Evolutionary conservation across 495 filamentous ascomycete genomes (phyloP).

Genomic region (Tuber borchii): DNA sequence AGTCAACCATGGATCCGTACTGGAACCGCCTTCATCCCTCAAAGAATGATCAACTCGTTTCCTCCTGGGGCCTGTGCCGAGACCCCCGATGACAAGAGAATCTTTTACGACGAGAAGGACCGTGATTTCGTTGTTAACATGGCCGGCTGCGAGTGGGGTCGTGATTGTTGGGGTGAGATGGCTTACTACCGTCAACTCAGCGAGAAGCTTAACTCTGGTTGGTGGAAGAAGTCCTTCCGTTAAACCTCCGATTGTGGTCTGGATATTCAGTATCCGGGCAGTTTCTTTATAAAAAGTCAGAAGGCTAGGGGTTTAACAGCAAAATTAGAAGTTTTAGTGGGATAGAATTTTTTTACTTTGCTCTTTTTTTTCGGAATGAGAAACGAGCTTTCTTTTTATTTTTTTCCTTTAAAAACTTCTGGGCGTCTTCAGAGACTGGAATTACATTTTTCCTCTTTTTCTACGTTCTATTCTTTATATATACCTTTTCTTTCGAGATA

Average conservation of each 20-base stretch:
- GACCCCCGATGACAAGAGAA: conserved; percentile 57
- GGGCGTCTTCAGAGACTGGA: background rate
- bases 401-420: background rate
- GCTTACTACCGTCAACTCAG: conserved; percentile 84
- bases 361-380: conserved; percentile 17
- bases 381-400: conserved; percentile 18
- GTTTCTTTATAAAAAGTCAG: conserved; percentile 22
- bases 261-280: conserved; percentile 10
- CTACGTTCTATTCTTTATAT: conserved; percentile 4
- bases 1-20: conserved; percentile 89
- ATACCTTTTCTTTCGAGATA: conserved; percentile 3
- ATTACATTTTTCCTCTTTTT: background rate
- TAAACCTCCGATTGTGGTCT: background rate
- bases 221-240: conserved; percentile 57
- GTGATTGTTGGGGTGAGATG: conserved; percentile 98
- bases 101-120: conserved; percentile 81
- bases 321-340: conserved; percentile 9
- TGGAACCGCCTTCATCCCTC: conserved; percentile 80
- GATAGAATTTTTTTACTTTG: conserved; percentile 11
- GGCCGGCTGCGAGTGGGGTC: conserved; percentile 93
- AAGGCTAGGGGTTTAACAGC: background rate
- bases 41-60: conserved; percentile 90
- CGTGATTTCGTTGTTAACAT: conserved; percentile 97
- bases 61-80: conserved; percentile 81
- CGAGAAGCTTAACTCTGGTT: conserved; percentile 73